Evolutionary conservation across 2,329 filamentous ascomycete genomes (phyloP), one percentile per base, ranked within the genome.

Genomic region (Aspergillus phoenicis): DNA sequence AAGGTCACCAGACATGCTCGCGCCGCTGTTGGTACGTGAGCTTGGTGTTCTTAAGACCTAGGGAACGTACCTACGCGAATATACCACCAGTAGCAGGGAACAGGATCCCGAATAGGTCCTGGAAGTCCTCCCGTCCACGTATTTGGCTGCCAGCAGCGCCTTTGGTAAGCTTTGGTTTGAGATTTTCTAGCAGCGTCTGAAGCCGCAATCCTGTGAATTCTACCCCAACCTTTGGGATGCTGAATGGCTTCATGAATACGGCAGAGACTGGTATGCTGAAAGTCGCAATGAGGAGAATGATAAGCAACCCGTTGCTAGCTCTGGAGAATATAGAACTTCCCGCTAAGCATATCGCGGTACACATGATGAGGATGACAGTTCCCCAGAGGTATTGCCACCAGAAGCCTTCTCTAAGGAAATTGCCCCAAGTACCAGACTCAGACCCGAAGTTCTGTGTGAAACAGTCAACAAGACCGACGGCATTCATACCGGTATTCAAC

Each of bases 1-100:
- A 53, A 96, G 77, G 72, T 96, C 91, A 17, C 92, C 92, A 7
- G 91, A 96, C 92, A 96, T 96, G 67, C 91, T 94, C 6, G 92
- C 92, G 17, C 93, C 93, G 49, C 82, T 84, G 53, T 52, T 41
- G 24, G 54, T 68, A 52, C 62, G 64, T 72, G n/a, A 61, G 87
- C 13, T 83, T 73, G 86, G 85, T 63, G 85, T 87, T 24, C 84
- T 83, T 2, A 79, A 28, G 41, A n/a, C 30, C 8, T 17, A 5
- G 24, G 24, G 13, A 22, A 17, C 49, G 39, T 8, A 78, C 79
- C 67, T 73, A 83, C 80, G 84, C 83, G 68, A 86, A 85, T 26
- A 85, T 86, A 4, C 80, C 82, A 5, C 85, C 85, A 2, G 86
- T 89, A 2, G 87, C 86, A 38, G 91, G 91, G 68, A 95, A 96